These are phyloP conservation scores for Aciculosporium take DNA, from an alignment of 2,329 filamentous ascomycete species.

Conservation along the genomic window DNA sequence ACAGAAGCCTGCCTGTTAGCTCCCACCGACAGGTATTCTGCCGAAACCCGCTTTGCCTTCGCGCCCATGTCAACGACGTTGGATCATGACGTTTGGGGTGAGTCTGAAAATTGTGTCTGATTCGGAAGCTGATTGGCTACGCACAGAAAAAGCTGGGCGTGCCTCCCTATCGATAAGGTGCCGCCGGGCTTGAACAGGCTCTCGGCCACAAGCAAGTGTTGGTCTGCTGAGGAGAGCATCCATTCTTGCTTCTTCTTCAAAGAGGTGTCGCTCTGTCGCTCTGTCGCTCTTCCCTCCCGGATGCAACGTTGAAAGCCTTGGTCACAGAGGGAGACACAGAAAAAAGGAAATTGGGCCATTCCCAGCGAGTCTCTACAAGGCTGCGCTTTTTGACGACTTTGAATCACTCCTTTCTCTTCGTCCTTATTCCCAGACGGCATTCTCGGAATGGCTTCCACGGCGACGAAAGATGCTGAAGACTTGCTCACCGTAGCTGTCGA, in stretches of 20 bases:
- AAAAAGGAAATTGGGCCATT: not conserved
- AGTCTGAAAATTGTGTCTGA: constrained; percentile 22
- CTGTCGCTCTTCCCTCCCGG: not conserved
- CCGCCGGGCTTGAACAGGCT: not conserved
- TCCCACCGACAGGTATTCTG: constrained; percentile 56
- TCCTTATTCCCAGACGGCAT: not conserved
- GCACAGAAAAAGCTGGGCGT: not conserved
- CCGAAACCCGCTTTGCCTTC: constrained; percentile 17
- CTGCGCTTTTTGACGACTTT: no score
- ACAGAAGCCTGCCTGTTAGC: constrained; percentile 82
- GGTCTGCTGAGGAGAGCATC: not conserved
- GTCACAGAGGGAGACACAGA: not conserved
- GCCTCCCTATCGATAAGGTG: constrained; percentile 2
- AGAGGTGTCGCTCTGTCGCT: no score
- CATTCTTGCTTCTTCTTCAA: no score
- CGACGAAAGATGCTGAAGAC: constrained; percentile 6
- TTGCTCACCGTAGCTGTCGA: constrained; percentile 53
- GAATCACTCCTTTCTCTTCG: not conserved
- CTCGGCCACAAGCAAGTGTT: not conserved
- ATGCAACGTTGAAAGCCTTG: not conserved
- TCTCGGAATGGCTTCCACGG: not conserved
- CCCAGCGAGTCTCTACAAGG: not conserved
- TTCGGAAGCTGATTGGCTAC: constrained; percentile 23
- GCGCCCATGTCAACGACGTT: constrained; percentile 14
- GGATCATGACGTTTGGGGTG: constrained; percentile 9